Evolutionary conservation across 2,329 filamentous ascomycete species (phyloP), one percentile per base, ranked within the genome.

Genomic region (Arachnomyces sp.): DNA sequence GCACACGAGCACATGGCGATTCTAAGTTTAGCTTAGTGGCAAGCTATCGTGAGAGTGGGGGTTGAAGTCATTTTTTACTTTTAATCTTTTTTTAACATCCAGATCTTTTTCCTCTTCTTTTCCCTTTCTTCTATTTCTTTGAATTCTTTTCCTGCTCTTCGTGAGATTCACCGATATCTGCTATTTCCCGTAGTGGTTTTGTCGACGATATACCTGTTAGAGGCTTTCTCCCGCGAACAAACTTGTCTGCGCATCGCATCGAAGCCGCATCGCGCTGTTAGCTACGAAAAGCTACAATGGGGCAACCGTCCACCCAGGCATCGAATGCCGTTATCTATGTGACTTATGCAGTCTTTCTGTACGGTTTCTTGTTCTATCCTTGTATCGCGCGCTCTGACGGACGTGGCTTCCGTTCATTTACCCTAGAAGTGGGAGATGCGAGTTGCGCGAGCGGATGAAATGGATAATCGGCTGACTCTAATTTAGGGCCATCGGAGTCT

Each of bases 311-410:
- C 2, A 78, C 71, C 41, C 68, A 75, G 73, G 84, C 84, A 57
- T 89, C 85, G 25, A 88, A 90, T 69, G 84, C 84, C 71, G 72
- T 90, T 59, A 82, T 92, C 59, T 90, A 89, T 59, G 67, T 86
- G 39, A 86, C 83, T 36, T 89, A 88, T 67, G 82, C 75, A 48
- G 69, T 73, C 36, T 92, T 92, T 60, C 67, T 92, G 86, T 90
- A 69, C 42, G 77, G 39, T 39, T 50, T 28, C 52, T 49, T 43
- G 35, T 21, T 12, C 13, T 6, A 13, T 14, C 17, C 13, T 31
- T 36, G 47, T 43, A 41, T 44, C 38, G 12, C 14, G 32, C 30
- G 18, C 36, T 6, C 7, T 28, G 32, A 13, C 39, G 4, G 16
- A 28, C 7, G 28, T 30, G 4, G 29, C 4, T 5, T 9, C 5